Base-by-base conservation (phyloP, 345 rosid genomes). In the Lumnitzera littorea region DNA sequence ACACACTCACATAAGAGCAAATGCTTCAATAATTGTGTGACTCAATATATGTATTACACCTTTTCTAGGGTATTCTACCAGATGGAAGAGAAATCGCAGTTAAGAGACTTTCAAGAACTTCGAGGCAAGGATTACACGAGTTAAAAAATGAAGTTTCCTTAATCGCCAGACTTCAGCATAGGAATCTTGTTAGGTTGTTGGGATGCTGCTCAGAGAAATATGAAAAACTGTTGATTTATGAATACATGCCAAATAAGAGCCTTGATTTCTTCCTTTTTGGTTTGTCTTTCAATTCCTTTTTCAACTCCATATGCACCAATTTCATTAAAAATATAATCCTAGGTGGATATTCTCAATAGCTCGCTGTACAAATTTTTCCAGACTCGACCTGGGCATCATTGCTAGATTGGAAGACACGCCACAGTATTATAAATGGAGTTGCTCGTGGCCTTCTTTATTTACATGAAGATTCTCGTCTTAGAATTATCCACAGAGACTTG, bases 391-490 rank as follows among this genome's bases (percentile, higher is more conserved):
- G 70, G 2, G 41, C 51, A 20, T 78, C 60, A 58, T 12, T 73
- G 48, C 67, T 84, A 17, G 77, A 76, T 13, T 81, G 86, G 84
- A 65, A 58, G 13, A 83, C 58, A 57, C 83, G 83, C 5, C 66
- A 69, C 3, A 72, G 72, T 61, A 76, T 83, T 17, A 60, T 74
- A 3, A 43, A 1, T 9, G 83, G 80, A 57, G 80, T 75, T 3
- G 82, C 85, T 11, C 72, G 74, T 53, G 86, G 84, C 24, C 70
- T 82, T 11, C 70, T 69, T 13, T 82, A 82, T 63, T 66, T 82
- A 11, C 87, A 82, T 3, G 74, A 84, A 52, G 90, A 84, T 49
- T 84, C 82, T 24, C 69, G 81, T 41, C 81, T 84, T 13, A 81
- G 70, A 57, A 80, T 80, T 64, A 69, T 75, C 20, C 88, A 83